phyloP scores from a whole-genome alignment of 2,329 filamentous ascomycete genomes.

The Tetracladium maxilliforme region DNA sequence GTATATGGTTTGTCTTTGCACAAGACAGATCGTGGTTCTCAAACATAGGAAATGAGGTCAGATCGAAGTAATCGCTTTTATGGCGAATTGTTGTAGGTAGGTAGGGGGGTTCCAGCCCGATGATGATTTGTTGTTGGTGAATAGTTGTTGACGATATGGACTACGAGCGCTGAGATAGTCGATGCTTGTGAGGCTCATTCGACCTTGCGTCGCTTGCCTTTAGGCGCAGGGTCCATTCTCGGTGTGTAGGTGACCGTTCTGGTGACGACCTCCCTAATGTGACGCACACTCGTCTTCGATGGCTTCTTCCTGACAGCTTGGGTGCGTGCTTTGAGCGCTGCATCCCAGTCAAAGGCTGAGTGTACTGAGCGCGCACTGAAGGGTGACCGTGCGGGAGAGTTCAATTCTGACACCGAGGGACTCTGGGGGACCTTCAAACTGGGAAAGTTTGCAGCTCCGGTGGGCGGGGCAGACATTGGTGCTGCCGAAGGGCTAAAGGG shows the following conservation, averaged over 20 bases:
- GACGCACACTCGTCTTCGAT: conserved; percentile 45
- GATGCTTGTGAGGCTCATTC: too few species aligned
- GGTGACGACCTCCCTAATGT: conserved; percentile 85
- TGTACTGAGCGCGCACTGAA: conserved; percentile 55
- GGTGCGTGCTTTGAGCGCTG: conserved; percentile 50
- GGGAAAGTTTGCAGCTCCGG: conserved; percentile 53
- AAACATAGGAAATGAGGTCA: too few species aligned
- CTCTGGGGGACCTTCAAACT: conserved; percentile 56
- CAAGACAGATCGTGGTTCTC: too few species aligned
- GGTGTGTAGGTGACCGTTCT: conserved; percentile 84
- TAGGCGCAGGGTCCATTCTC: conserved; percentile 74
- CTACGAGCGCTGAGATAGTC: too few species aligned
- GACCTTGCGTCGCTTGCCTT: conserved; percentile 79
- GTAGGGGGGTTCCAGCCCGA: too few species aligned
- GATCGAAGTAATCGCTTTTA: too few species aligned
- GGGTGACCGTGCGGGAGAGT: conserved; percentile 44
- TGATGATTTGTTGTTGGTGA: too few species aligned
- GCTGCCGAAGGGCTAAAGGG: conserved; percentile 46
- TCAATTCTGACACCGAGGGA: conserved; percentile 31
- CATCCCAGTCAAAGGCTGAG: conserved; percentile 69
- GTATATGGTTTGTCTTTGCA: too few species aligned
- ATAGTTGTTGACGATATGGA: too few species aligned
- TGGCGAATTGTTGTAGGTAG: too few species aligned
- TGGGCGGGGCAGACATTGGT: conserved; percentile 37
- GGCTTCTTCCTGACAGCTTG: conserved; percentile 43